Conservation (phyloP, 2,329 filamentous ascomycete species). For the Colletotrichum echinochloae region DNA sequence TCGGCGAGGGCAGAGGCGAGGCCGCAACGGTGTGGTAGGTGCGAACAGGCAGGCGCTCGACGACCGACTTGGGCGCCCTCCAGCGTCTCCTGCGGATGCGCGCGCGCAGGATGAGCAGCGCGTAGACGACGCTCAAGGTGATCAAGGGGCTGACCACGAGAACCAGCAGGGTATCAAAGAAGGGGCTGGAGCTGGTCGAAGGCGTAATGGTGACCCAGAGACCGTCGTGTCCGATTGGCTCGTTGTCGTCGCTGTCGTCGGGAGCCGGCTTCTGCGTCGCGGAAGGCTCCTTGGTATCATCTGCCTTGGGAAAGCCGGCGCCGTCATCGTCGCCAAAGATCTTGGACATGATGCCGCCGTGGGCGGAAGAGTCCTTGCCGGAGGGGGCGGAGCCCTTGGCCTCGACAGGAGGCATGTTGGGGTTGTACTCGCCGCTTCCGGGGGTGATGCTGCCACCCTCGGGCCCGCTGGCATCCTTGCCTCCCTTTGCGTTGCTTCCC, state of each 20-base stretch:
- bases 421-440: slow-evolving; percentile 76
- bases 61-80: slow-evolving; percentile 97
- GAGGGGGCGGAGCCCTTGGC: slow-evolving; percentile 45
- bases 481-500: slow-evolving; percentile 38
- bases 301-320: slow-evolving; percentile 45
- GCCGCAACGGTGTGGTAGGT: slow-evolving; percentile 89
- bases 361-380: slow-evolving; percentile 25
- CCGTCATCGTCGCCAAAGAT: slow-evolving; percentile 61
- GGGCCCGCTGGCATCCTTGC: slow-evolving; percentile 51
- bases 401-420: slow-evolving; percentile 47
- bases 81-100: slow-evolving; percentile 90
- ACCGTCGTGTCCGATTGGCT: slow-evolving; percentile 72
- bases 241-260: slow-evolving; percentile 42
- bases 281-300: slow-evolving; percentile 42
- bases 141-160: slow-evolving; percentile 95
- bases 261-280: slow-evolving; percentile 43
- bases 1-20: slow-evolving; percentile 66
- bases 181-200: slow-evolving; percentile 88
- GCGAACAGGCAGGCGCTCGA: slow-evolving; percentile 92
- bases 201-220: slow-evolving; percentile 98
- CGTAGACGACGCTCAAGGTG: slow-evolving; percentile 92
- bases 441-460: slow-evolving; percentile 77
- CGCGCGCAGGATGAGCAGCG: slow-evolving; percentile 85
- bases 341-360: slow-evolving; percentile 59
- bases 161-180: slow-evolving; percentile 96